A percentile compares a stretch with the other conserved stretches of the same genome.
Evolutionary conservation across 257 asterid species (phyloP).

Genomic region (Solanum corneliomulleri): DNA sequence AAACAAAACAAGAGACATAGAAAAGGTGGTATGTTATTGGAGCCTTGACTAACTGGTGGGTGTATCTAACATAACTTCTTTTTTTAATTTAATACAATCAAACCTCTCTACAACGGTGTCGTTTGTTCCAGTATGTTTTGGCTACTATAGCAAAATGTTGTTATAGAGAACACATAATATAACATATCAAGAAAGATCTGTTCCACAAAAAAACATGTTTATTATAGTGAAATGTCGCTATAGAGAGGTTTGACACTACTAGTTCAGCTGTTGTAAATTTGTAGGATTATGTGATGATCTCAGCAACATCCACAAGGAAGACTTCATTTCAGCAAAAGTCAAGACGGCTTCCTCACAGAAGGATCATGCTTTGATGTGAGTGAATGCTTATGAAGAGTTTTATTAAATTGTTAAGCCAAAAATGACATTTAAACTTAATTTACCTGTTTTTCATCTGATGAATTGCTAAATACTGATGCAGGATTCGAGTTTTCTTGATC

Average conservation of each 20-base stretch:
- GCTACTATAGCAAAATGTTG: background rate
- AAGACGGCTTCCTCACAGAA: too few relatives aligned
- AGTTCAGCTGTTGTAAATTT: too few relatives aligned
- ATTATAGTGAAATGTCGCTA: too few relatives aligned
- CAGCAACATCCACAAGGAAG: too few relatives aligned
- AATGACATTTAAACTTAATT: background rate
- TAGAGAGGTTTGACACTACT: too few relatives aligned
- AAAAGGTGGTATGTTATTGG: slow-evolving; percentile 26
- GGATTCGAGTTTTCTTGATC: slow-evolving; percentile 65
- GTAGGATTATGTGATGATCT: too few relatives aligned
- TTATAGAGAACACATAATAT: too few relatives aligned
- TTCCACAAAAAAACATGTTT: background rate
- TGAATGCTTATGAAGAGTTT: background rate
- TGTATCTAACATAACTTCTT: background rate
- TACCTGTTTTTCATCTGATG: background rate
- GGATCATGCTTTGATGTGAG: background rate
- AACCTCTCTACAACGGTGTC: background rate
- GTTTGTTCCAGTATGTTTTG: background rate
- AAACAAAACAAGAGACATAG: slow-evolving; percentile 22
- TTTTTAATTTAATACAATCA: background rate
- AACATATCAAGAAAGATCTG: background rate
- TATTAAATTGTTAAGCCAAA: background rate
- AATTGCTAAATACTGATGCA: slow-evolving; percentile 4
- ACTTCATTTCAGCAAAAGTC: too few relatives aligned
- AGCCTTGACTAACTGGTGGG: slow-evolving; percentile 49